Evolutionary conservation across 768 basidiomycete genomes (phyloP), one percentile per base, ranked within the genome.

Genomic region (Lactarius sanguifluus): DNA sequence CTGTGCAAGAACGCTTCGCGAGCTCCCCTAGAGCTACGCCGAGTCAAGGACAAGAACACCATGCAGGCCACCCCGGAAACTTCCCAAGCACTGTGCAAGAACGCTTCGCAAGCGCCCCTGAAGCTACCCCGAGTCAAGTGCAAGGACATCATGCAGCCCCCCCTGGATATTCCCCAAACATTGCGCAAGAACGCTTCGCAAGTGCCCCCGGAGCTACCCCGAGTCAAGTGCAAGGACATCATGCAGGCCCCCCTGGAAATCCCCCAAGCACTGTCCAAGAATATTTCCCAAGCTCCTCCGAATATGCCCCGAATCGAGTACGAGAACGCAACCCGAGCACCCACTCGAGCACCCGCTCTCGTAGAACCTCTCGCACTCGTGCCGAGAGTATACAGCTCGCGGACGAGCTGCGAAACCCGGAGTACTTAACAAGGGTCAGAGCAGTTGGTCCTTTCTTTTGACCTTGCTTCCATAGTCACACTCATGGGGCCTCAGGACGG

Each of bases 1-100:
- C 66, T 6, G 58, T 60, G 40, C 41, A 59, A 47, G 58, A 65
- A 45, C 30, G 43, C 23, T 54, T 59, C 30, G 25, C 64, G 12
- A 41, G 12, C 9, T 13, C 13, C 30, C 28, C 32, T 30, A 36
- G 34, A 32, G 28, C 20, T 1, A 18, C 30, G 5, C 57, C 10
- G 15, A 34, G 47, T 25, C 57, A 47, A 40, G 9, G 9, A 15
- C 64, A 50, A 54, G 47, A 38, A 34, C 47, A 20, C n/a, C 34
- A 41, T 20, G 61, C 56, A 30, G 30, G 9, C 7, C n/a, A 9
- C 28, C 47, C 47, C n/a, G 50, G 45, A 18, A 18, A 13, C 43
- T 43, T 13, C 13, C 40, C 15, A 36, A 59, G 41, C 55, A 30
- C 65, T n/a, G 57, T 25, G 12, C 61, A 30, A 36, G 65, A 56